Base-by-base conservation (phyloP, 257 asterid genomes). In the Avicennia marina region DNA sequence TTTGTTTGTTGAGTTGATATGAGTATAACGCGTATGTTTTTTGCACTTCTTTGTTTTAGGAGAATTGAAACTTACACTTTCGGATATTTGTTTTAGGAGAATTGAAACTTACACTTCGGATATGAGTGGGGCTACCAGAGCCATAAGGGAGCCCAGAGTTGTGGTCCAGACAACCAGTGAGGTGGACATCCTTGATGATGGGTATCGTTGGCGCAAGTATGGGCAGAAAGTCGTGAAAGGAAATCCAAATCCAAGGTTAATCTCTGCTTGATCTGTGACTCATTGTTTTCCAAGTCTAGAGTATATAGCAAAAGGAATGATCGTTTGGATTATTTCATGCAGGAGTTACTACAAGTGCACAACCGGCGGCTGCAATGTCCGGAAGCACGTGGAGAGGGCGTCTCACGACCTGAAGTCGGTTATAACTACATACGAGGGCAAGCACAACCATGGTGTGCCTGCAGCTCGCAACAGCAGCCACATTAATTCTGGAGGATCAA, bases 261-360 rank as follows among this genome's bases (percentile, higher is more conserved):
- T 36, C 39, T 50, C 39, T 22, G 33, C 39, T 47, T 22, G 50
- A 31, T 25, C 54, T 42, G 29, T 34, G 51, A 62, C 18, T 56
- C 5, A 10, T 44, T n/a, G n/a, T n/a, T n/a, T n/a, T n/a, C n/a
- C n/a, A n/a, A n/a, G n/a, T n/a, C n/a, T n/a, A n/a, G n/a, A n/a
- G n/a, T n/a, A n/a, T n/a, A n/a, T n/a, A n/a, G n/a, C n/a, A n/a
- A n/a, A n/a, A n/a, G n/a, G n/a, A n/a, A n/a, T n/a, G n/a, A n/a
- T n/a, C n/a, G n/a, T n/a, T n/a, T n/a, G n/a, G n/a, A n/a, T n/a
- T n/a, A n/a, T n/a, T n/a, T n/a, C n/a, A 42, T 63, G 61, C 89
- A 87, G 95, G 86, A 87, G 95, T 72, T 87, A 87, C 78, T 87
- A 87, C 82, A 87, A 87, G 63, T 87, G 95, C 81, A 87, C 95